These are phyloP conservation scores for Fusarium cicatricum DNA, from an alignment of 2,329 filamentous ascomycete species.

Conservation along the genomic window DNA sequence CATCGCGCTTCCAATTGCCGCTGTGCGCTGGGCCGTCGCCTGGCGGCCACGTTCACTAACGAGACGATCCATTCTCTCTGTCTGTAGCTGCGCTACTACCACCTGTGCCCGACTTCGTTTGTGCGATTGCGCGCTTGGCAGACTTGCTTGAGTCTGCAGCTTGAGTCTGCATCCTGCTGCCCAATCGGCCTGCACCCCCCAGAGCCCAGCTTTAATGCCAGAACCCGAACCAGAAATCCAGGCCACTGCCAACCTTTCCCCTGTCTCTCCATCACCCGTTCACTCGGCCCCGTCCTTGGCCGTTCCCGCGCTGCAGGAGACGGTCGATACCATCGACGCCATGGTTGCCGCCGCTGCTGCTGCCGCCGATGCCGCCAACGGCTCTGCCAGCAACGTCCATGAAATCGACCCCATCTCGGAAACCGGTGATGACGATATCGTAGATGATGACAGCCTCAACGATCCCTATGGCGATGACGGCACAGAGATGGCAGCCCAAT, in stretches of 20 bases:
- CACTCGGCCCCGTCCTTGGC: constrained; percentile 56
- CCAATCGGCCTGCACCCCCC: constrained; percentile 23
- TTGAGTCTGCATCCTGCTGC: constrained; percentile 23
- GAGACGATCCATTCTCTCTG: constrained; percentile 27
- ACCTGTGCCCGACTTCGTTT: constrained; percentile 28
- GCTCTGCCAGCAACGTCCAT: constrained; percentile 40
- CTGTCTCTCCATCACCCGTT: constrained; percentile 59
- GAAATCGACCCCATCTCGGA: constrained; percentile 47
- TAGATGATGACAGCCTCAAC: constrained; percentile 59
- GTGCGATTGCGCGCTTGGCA: constrained; percentile 30
- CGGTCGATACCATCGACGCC: constrained; percentile 59
- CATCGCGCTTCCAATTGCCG: constrained; percentile 19
- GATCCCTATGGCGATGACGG: constrained; percentile 56
- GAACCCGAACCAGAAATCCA: constrained; percentile 55
- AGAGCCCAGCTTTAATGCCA: constrained; percentile 53
- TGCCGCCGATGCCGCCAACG: constrained; percentile 41
- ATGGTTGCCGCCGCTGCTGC: constrained; percentile 52
- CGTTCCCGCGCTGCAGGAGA: constrained; percentile 61
- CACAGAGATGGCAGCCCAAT: constrained; percentile 39
- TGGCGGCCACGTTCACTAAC: constrained; percentile 35
- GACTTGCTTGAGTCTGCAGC: too few species aligned
- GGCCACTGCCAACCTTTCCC: constrained; percentile 62
- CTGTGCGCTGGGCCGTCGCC: constrained; percentile 32
- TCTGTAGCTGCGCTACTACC: constrained; percentile 28
- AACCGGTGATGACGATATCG: constrained; percentile 49